A percentile compares a stretch with the other conserved stretches of the same genome.
Evolutionary conservation across 169 alveolate species (phyloP).

Genomic region (Theileria sp.): DNA sequence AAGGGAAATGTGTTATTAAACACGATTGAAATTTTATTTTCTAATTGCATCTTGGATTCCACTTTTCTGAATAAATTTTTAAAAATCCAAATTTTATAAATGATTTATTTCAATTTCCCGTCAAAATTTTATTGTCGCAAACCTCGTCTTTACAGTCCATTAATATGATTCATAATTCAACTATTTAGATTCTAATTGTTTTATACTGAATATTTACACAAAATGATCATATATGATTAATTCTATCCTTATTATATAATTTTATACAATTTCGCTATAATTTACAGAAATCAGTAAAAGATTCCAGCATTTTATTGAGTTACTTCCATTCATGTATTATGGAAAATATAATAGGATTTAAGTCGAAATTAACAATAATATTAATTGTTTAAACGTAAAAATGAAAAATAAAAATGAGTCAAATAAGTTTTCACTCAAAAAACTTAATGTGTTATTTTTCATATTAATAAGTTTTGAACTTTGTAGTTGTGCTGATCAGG

Average conservation of each 20-base stretch:
- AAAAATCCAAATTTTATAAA: too few species aligned
- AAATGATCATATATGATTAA: not conserved
- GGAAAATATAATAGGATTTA: not conserved
- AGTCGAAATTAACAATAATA: too few species aligned
- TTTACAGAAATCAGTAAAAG: not conserved
- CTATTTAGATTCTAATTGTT: not conserved
- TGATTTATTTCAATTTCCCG: not conserved
- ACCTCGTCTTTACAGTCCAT: not conserved
- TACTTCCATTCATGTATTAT: not conserved
- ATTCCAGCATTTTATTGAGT: not conserved
- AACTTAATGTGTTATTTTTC: not conserved
- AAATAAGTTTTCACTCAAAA: not conserved
- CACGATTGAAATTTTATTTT: not conserved
- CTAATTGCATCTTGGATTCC: not conserved
- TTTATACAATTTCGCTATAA: not conserved
- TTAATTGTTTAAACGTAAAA: not conserved
- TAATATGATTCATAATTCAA: slow-evolving; percentile 4
- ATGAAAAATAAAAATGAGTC: not conserved
- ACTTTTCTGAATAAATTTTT: not conserved
- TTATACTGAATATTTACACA: not conserved
- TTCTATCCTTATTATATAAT: not conserved
- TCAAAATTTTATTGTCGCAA: not conserved
- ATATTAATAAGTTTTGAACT: not conserved
- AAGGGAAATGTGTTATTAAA: not conserved
- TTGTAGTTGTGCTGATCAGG: not conserved